Base-by-base conservation (phyloP, 2,329 filamentous ascomycete species). In the Gaeumannomyces tritici region DNA sequence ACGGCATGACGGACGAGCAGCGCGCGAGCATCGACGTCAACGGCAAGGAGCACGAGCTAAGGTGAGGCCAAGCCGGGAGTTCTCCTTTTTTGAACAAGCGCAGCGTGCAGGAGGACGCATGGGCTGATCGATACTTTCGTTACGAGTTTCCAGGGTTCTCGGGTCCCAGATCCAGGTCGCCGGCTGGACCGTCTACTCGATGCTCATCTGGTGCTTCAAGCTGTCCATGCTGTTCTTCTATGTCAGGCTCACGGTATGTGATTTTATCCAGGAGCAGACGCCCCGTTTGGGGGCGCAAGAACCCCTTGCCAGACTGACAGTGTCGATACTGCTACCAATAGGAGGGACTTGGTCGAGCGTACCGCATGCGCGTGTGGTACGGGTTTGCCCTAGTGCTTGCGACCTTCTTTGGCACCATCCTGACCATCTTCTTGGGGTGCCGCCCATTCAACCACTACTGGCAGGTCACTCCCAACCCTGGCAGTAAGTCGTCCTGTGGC, bases 191-290 rank as follows among this genome's bases (percentile, higher is more conserved):
- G 70, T 76, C 55, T 86, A 86, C 65, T 78, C 79, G 1, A 69
- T 77, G 9, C 70, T 85, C 31, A 70, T 85, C 57, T 83, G 79
- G 77, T 70, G 77, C 35, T 70, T 85, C 62, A 85, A 85, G 70
- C 69, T 77, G 1, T 82, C 80, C 63, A 78, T 84, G 74, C 73
- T 79, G 11, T 71, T 82, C 55, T 85, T 84, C 69, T 85, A 84
- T 68, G 74, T 77, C 31, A 73, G 81, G 62, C 72, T 84, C 35
- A 82, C 77, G 59, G 72, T 71, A 68, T 61, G 69, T 8, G 4
- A 7, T 5, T 3, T 2, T 12, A 2, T 12, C 18, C 18, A 21
- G 6, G 18, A n/a, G 7, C 42, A 13, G 13, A 51, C 7, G 18
- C 42, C 21, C 42, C 8, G 2, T n/a, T n/a, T 51, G 12, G 2